Percentiles rank a stretch among this genome's conserved stretches.
phyloP scores from a whole-genome alignment of 805 yeast species.

The Candida odintsovae region DNA sequence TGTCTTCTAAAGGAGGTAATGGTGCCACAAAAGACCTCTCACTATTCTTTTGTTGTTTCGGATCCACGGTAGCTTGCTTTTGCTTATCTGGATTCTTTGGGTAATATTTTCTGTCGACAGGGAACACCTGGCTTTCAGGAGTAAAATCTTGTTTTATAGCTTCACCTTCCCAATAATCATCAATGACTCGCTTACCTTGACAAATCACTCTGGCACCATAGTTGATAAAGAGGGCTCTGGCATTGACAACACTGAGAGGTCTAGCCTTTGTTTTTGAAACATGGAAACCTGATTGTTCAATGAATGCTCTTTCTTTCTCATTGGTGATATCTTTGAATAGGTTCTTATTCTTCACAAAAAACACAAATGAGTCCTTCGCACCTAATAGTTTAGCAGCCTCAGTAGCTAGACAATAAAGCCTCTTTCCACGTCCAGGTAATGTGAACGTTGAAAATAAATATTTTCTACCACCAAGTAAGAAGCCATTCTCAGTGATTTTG shows the following conservation, averaged over 20 bases:
- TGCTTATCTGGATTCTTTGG: slow-evolving; percentile 3
- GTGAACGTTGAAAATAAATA: slow-evolving; percentile 36
- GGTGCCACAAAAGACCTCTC: slow-evolving; percentile 11
- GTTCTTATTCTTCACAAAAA: slow-evolving; percentile 37
- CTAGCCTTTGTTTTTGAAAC: slow-evolving; percentile 18
- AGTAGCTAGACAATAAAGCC: slow-evolving; percentile 34
- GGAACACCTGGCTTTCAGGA: slow-evolving; percentile 38
- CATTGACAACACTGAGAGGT: slow-evolving; percentile 25
- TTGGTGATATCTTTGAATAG: slow-evolving; percentile 31
- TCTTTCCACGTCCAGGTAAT: slow-evolving; percentile 32
- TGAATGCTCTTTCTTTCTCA: slow-evolving; percentile 32
- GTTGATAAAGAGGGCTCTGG: slow-evolving; percentile 38
- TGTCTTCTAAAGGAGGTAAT: slow-evolving; percentile 21
- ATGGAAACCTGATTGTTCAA: slow-evolving; percentile 26
- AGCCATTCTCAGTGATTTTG: slow-evolving; percentile 36
- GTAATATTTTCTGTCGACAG: slow-evolving; percentile 14
- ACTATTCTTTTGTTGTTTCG: neutral
- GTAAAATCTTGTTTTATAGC: slow-evolving; percentile 38
- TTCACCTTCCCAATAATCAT: slow-evolving; percentile 51
- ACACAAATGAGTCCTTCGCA: slow-evolving; percentile 46
- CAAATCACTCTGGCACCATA: slow-evolving; percentile 46
- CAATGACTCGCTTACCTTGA: slow-evolving; percentile 42
- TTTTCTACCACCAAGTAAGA: slow-evolving; percentile 31
- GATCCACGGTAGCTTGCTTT: neutral
- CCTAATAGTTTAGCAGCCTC: slow-evolving; percentile 36